Percentiles rank a stretch among this genome's conserved stretches.
phyloP scores from a whole-genome alignment of 2,329 filamentous ascomycete species.

The Xylaria sp. region DNA sequence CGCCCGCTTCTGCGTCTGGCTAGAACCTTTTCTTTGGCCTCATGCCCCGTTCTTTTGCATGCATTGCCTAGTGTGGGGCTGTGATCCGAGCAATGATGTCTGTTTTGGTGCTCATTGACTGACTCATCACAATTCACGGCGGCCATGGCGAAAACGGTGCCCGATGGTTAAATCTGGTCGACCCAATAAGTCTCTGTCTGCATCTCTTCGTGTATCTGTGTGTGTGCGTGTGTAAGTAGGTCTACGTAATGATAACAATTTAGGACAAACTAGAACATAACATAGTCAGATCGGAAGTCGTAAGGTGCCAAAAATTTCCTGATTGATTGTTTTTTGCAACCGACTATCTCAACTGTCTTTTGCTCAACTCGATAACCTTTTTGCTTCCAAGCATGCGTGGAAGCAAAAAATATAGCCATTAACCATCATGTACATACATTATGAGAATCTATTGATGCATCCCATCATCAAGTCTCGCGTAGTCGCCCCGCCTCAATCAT shows the following conservation, averaged over 20 bases:
- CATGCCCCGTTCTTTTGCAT: background rate
- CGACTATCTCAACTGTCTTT: conserved; percentile 5
- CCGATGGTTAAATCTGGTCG: background rate
- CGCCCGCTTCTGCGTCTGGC: background rate
- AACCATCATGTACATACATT: conserved; percentile 29
- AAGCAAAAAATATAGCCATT: conserved; percentile 21
- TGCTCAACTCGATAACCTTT: conserved; percentile 4
- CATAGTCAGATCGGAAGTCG: background rate
- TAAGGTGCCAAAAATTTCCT: background rate
- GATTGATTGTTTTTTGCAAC: conserved; percentile 7
- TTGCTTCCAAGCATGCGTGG: conserved; percentile 13
- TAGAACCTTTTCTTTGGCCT: background rate
- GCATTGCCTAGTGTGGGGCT: background rate
- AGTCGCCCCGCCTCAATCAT: conserved; percentile 17
- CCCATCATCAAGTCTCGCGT: conserved; percentile 14
- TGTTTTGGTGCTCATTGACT: background rate
- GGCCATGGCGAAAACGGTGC: background rate
- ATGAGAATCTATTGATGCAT: conserved; percentile 32
- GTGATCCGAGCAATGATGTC: background rate
- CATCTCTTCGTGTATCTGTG: background rate
- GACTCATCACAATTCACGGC: conserved; percentile 23
- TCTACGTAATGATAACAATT: background rate
- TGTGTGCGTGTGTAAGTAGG: background rate
- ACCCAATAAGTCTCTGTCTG: background rate
- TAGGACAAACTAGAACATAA: background rate